Evolutionary conservation across 345 rosid genomes (phyloP).

Genomic region (Pistacia integerrima): DNA sequence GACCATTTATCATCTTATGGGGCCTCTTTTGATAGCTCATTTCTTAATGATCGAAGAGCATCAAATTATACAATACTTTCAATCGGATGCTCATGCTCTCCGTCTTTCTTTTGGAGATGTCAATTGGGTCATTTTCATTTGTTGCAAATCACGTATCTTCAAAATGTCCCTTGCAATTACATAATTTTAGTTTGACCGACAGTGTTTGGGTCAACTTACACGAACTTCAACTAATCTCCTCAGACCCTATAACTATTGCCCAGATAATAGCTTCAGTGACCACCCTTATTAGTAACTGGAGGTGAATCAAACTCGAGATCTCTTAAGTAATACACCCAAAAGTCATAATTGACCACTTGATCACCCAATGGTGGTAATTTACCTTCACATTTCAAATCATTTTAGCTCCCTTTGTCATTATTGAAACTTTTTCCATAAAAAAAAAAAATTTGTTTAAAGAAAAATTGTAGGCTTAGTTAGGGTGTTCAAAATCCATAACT

Average conservation of each 20-base stretch:
- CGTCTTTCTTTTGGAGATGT: background rate
- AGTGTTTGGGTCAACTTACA: too few relatives aligned
- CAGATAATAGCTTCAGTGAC: too few relatives aligned
- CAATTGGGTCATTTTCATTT: slow-evolving; percentile 21
- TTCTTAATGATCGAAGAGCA: background rate
- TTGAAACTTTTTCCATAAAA: too few relatives aligned
- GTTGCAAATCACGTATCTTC: slow-evolving; percentile 9
- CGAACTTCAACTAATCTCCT: background rate
- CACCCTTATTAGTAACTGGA: too few relatives aligned
- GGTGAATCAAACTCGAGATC: too few relatives aligned
- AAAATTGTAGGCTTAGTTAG: too few relatives aligned
- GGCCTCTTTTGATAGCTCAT: background rate
- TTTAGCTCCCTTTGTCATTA: too few relatives aligned
- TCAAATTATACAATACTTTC: background rate
- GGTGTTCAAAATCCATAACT: too few relatives aligned
- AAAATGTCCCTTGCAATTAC: slow-evolving; percentile 3
- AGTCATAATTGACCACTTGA: too few relatives aligned
- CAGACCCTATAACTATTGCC: background rate
- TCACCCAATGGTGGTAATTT: background rate
- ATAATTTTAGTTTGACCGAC: background rate
- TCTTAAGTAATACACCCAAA: too few relatives aligned
- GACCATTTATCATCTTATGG: background rate
- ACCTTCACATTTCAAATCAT: background rate
- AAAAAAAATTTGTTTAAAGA: too few relatives aligned
- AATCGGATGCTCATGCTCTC: background rate